phyloP scores from a whole-genome alignment of 495 filamentous ascomycete species.

The Penicillium pancosmium region DNA sequence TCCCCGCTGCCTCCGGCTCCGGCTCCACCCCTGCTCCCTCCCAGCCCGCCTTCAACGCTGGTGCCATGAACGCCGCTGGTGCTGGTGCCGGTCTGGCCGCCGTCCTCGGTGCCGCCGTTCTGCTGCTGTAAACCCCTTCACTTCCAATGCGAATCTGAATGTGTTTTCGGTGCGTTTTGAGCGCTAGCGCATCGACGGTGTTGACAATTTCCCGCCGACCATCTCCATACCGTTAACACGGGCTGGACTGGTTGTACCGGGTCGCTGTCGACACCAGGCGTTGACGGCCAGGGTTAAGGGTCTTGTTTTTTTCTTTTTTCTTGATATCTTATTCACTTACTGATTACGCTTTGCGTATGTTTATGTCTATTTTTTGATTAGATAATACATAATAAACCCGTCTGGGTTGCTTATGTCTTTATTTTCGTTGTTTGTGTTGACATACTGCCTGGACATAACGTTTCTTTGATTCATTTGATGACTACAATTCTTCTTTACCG shows the following conservation, averaged over 20 bases:
- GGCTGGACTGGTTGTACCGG: neutral
- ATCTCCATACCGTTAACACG: neutral
- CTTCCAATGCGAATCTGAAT: conserved; percentile 1
- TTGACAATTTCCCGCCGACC: neutral
- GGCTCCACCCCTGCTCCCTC: conserved; percentile 53
- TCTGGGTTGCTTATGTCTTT: conserved; percentile 19
- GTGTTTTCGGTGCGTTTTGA: conserved; percentile 9
- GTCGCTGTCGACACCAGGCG: conserved; percentile 9
- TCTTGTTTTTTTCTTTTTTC: conserved; percentile 13
- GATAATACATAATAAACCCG: conserved; percentile 32
- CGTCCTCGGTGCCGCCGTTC: conserved; percentile 73
- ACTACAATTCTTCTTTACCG: neutral
- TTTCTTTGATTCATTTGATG: conserved; percentile 14
- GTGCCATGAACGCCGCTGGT: conserved; percentile 50
- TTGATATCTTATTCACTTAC: conserved; percentile 5
- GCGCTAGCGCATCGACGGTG: conserved; percentile 11
- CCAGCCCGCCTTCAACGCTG: conserved; percentile 50
- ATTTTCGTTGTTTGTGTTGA: conserved; percentile 10
- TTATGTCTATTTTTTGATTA: conserved; percentile 28
- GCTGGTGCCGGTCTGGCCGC: conserved; percentile 72
- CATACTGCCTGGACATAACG: conserved; percentile 28
- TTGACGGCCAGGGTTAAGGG: conserved; percentile 13
- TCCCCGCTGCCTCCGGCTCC: conserved; percentile 18
- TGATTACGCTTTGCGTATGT: conserved; percentile 21
- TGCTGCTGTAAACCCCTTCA: conserved; percentile 63